A percentile compares a stretch with the other conserved stretches of the same genome.
Conservation (phyloP, 345 rosid genomes). For the Salix arbutifolia region DNA sequence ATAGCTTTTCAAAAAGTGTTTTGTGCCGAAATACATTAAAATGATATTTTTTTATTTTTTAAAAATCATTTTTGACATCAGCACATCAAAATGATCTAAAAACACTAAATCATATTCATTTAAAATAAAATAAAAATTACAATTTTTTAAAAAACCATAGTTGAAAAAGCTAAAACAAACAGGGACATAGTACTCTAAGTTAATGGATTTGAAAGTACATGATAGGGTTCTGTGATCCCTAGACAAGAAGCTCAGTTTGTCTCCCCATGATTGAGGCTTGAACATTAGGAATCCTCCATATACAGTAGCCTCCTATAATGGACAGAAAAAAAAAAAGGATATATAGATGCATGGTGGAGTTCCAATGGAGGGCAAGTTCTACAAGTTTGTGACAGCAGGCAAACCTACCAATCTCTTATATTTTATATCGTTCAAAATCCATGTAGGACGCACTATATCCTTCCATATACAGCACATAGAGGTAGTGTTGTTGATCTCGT, state of each 20-base stretch:
- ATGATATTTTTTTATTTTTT: no score
- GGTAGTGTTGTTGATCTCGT: no score
- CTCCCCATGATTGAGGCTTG: constrained; percentile 29
- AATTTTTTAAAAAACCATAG: no score
- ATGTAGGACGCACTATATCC: constrained; percentile 6
- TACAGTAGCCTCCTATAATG: background rate
- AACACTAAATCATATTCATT: no score
- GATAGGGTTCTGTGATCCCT: constrained; percentile 21
- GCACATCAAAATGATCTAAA: no score
- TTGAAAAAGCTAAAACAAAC: no score
- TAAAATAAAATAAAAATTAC: no score
- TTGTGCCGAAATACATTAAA: no score
- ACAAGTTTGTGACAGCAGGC: constrained; percentile 14
- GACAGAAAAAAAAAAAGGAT: background rate
- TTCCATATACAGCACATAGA: constrained; percentile 31
- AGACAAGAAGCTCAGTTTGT: constrained; percentile 23
- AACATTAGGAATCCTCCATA: background rate
- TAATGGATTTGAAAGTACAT: constrained; percentile 31
- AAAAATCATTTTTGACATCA: no score
- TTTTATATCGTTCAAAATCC: background rate
- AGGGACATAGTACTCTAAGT: constrained; percentile 28
- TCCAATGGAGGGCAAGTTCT: constrained; percentile 9
- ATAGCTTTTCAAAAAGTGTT: no score
- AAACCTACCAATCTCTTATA: constrained; percentile 20
- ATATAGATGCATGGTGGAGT: constrained; percentile 10